Conservation (phyloP, 2,329 filamentous ascomycete species). For the Talaromyces amestolkiae region DNA sequence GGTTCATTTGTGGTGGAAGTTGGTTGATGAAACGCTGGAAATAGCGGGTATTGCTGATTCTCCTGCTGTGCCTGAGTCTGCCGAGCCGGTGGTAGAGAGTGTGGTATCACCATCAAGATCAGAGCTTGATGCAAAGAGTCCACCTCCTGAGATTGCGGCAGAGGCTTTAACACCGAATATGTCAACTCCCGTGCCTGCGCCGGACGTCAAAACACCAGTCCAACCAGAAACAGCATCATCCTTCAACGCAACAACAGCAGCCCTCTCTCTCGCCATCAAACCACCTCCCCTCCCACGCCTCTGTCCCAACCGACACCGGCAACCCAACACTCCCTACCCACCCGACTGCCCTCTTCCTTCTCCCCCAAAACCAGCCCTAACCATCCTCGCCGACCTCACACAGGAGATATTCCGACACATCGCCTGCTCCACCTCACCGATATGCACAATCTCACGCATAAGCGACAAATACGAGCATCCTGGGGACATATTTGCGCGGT, state of each 20-base stretch:
- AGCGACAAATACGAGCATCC: conserved; percentile 6
- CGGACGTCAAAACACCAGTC: not conserved
- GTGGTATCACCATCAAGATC: not conserved
- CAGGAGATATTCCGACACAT: not conserved
- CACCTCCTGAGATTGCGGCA: not conserved
- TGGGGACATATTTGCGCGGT: conserved; percentile 11
- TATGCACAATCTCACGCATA: not conserved
- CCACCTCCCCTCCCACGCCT: not conserved
- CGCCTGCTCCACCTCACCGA: conserved; percentile 13
- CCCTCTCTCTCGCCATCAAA: not conserved
- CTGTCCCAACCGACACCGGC: not conserved
- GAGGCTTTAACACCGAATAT: not conserved
- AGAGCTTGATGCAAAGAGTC: not conserved
- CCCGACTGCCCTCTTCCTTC: not conserved
- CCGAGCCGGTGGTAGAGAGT: not conserved
- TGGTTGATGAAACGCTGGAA: not conserved
- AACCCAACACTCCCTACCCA: not conserved
- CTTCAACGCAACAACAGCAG: not conserved
- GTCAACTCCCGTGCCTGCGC: not conserved
- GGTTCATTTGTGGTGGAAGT: not conserved
- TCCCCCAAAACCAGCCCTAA: not conserved
- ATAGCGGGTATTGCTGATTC: no score
- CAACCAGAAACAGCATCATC: not conserved
- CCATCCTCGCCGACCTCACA: not conserved
- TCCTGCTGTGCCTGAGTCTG: not conserved